Percentiles rank a stretch among this genome's conserved stretches.
Conservation (phyloP, 2,329 filamentous ascomycete genomes). For the Rhytidhysteron rufulum region DNA sequence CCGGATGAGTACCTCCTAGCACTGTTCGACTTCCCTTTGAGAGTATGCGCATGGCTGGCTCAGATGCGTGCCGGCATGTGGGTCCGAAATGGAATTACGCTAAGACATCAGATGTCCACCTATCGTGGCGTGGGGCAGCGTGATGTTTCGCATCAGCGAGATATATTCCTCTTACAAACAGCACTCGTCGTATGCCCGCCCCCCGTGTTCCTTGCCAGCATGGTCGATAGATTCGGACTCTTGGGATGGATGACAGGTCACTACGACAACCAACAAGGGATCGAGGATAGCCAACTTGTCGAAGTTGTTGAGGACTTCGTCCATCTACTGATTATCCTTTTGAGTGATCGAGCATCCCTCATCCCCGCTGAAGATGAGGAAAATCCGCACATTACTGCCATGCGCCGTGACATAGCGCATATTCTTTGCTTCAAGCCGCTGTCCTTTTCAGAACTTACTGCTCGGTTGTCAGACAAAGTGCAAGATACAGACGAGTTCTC, state of each 20-base stretch:
- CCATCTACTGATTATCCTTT: conserved; percentile 82
- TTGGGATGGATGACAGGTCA: conserved; percentile 80
- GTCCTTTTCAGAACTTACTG: conserved; percentile 87
- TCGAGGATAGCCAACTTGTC: conserved; percentile 83
- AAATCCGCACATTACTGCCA: conserved; percentile 63
- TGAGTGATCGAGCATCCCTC: conserved; percentile 83
- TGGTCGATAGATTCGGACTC: conserved; percentile 89
- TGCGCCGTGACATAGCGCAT: conserved; percentile 87
- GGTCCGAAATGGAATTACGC: conserved; percentile 94
- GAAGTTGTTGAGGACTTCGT: conserved; percentile 96
- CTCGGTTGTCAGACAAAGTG: conserved; percentile 81
- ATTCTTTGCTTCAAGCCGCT: conserved; percentile 94
- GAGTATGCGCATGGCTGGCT: conserved; percentile 92
- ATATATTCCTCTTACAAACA: conserved; percentile 90
- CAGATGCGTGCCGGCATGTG: conserved; percentile 99
- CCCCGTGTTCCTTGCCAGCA: conserved; percentile 77
- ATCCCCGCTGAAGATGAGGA: conserved; percentile 64
- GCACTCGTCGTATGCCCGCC: conserved; percentile 84
- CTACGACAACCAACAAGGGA: conserved; percentile 66
- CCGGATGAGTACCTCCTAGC: conserved; percentile 79
- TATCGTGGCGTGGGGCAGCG: conserved; percentile 86
- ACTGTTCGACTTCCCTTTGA: conserved; percentile 86
- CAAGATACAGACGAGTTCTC: conserved; percentile 88
- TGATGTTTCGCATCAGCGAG: conserved; percentile 90
- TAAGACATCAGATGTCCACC: conserved; percentile 90